Evolutionary conservation across 257 asterid species (phyloP).

Genomic region (Nicotiana sylvestris): DNA sequence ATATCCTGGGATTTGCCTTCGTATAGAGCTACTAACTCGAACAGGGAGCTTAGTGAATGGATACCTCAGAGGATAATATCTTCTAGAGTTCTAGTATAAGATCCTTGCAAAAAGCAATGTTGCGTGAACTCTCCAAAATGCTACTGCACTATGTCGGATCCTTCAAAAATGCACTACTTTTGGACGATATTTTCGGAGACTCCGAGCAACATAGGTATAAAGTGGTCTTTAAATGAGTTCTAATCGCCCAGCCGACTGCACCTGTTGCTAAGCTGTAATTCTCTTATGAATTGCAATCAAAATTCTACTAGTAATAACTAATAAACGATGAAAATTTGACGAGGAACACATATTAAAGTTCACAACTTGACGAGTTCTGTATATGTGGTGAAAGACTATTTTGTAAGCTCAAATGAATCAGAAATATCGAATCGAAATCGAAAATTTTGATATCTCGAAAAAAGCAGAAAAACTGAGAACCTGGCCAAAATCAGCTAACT

Average conservation of each 20-base stretch:
- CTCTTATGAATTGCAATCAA: background rate
- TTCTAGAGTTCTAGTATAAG: background rate
- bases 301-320: background rate
- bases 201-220: too few species aligned
- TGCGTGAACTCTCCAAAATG: too few species aligned
- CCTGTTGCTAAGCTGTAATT: background rate
- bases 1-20: background rate
- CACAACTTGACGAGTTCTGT: background rate
- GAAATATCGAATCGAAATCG: background rate
- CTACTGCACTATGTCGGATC: too few species aligned
- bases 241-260: background rate
- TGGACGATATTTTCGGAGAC: too few species aligned
- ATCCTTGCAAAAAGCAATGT: too few species aligned
- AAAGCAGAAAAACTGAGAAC: constrained; percentile 18
- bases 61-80: background rate
- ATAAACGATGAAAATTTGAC: background rate
- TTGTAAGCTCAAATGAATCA: background rate
- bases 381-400: background rate
- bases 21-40: background rate
- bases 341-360: background rate
- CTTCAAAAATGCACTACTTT: too few species aligned
- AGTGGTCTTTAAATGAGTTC: too few species aligned
- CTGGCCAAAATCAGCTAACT: constrained; percentile 98
- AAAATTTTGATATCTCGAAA: too few species aligned
- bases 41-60: background rate